Conservation (phyloP, 768 basidiomycete genomes). For the Leccinellum luteum region DNA sequence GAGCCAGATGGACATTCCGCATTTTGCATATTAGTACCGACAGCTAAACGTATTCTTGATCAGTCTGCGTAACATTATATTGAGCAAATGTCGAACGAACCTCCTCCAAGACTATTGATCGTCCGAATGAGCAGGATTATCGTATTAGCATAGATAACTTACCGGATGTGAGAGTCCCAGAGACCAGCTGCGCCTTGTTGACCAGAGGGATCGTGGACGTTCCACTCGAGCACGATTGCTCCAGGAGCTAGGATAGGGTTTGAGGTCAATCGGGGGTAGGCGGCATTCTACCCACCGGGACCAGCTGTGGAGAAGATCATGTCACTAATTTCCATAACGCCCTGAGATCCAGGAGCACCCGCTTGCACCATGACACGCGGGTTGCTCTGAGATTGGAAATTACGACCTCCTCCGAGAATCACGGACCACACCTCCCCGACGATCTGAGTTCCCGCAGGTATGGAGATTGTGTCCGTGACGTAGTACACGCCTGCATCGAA, state of each 20-base stretch:
- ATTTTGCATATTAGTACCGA: conserved; percentile 50
- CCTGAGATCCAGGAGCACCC: conserved; percentile 45
- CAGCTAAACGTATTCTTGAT: conserved; percentile 39
- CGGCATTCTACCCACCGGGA: conserved; percentile 27
- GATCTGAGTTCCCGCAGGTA: conserved; percentile 46
- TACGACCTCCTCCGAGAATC: conserved; percentile 43
- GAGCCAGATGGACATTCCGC: conserved; percentile 42
- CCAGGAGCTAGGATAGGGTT: conserved; percentile 33
- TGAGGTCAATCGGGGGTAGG: neutral
- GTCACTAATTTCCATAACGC: conserved; percentile 60
- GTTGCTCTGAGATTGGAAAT: conserved; percentile 37
- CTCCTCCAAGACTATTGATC: conserved; percentile 29
- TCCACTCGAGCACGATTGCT: conserved; percentile 54
- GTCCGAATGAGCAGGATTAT: conserved; percentile 30
- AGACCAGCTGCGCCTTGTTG: conserved; percentile 50
- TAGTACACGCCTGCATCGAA: conserved; percentile 64
- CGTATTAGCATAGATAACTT: neutral
- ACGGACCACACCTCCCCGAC: conserved; percentile 50
- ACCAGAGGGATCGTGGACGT: conserved; percentile 53
- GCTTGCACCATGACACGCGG: conserved; percentile 43
- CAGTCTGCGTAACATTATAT: conserved; percentile 29
- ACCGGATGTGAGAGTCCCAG: conserved; percentile 48
- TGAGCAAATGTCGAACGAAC: neutral
- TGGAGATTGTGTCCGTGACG: conserved; percentile 43
- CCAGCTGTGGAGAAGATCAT: conserved; percentile 60